These are phyloP conservation scores for Austroboletus festivus DNA, from an alignment of 768 basidiomycete genomes.

Conservation along the genomic window DNA sequence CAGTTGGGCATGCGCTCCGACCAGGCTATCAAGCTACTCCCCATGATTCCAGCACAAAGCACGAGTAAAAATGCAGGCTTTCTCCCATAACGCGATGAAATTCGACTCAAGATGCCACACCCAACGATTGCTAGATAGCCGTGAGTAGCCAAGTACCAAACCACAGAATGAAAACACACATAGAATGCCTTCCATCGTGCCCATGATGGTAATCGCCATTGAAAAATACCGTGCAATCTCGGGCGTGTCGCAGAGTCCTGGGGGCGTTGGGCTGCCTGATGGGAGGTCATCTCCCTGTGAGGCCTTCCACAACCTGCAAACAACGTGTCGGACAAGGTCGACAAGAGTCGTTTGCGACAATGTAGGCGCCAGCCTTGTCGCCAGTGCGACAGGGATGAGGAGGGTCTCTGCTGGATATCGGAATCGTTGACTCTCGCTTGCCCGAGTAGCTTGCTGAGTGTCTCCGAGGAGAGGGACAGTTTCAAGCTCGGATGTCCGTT, in stretches of 20 bases:
- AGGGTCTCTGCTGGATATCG: conserved; percentile 12
- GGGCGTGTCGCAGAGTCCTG: not conserved
- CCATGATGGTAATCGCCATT: not conserved
- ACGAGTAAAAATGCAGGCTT: conserved; percentile 19
- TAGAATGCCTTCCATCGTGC: not conserved
- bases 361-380: conserved; percentile 16
- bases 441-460: not conserved
- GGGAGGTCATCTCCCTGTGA: not conserved
- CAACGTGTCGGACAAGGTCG: conserved; percentile 22
- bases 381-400: conserved; percentile 21
- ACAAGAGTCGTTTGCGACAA: conserved; percentile 28
- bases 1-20: conserved; percentile 16
- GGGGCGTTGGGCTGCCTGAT: not conserved
- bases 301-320: conserved; percentile 17
- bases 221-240: not conserved
- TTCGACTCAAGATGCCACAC: conserved; percentile 21
- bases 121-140: conserved; percentile 18
- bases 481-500: not conserved
- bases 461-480: not conserved
- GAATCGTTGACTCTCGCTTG: not conserved
- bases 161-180: not conserved
- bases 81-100: conserved; percentile 28
- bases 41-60: conserved; percentile 7
- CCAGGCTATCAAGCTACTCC: conserved; percentile 12
- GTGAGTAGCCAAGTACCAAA: not conserved